Conservation (phyloP, 129 eudicot species). For the Oenanthe sinensis region DNA sequence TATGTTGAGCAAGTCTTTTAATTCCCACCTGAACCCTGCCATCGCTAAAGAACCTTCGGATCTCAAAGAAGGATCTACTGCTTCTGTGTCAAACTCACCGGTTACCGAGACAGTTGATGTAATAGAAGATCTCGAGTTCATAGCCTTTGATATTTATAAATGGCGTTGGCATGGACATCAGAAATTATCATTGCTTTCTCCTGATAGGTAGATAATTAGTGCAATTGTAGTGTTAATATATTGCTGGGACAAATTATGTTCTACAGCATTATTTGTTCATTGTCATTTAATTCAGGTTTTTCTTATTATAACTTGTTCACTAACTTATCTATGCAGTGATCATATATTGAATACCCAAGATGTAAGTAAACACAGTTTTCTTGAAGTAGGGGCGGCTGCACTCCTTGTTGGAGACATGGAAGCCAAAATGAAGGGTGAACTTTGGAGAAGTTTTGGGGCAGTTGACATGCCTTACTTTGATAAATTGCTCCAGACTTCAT, state of each 20-base stretch:
- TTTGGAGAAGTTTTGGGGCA: conserved; percentile 79
- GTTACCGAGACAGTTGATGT: conserved; percentile 56
- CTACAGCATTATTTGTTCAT: background rate
- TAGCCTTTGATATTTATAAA: conserved; percentile 69
- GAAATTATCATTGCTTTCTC: conserved; percentile 44
- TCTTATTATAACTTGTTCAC: background rate
- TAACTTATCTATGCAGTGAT: conserved; percentile 41
- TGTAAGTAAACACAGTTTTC: conserved; percentile 56
- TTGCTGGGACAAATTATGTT: conserved; percentile 5
- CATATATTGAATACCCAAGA: conserved; percentile 53
- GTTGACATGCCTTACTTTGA: conserved; percentile 87
- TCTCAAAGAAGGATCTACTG: conserved; percentile 56
- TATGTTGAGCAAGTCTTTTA: conserved; percentile 81
- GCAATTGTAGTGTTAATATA: conserved; percentile 7
- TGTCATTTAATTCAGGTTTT: background rate
- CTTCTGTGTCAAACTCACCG: conserved; percentile 54
- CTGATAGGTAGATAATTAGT: conserved; percentile 51
- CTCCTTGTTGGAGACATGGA: conserved; percentile 91
- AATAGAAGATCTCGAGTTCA: conserved; percentile 56
- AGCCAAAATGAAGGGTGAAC: conserved; percentile 81
- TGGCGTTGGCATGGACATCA: conserved; percentile 95
- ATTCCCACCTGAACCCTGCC: conserved; percentile 77
- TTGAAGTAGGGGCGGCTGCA: conserved; percentile 98
- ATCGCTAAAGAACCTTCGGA: conserved; percentile 60
- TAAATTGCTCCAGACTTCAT: conserved; percentile 87